Percentiles rank a stretch among this genome's conserved stretches.
Evolutionary conservation across 164 flowering plant genomes (phyloP).

Genomic region (Sextonia rubra): DNA sequence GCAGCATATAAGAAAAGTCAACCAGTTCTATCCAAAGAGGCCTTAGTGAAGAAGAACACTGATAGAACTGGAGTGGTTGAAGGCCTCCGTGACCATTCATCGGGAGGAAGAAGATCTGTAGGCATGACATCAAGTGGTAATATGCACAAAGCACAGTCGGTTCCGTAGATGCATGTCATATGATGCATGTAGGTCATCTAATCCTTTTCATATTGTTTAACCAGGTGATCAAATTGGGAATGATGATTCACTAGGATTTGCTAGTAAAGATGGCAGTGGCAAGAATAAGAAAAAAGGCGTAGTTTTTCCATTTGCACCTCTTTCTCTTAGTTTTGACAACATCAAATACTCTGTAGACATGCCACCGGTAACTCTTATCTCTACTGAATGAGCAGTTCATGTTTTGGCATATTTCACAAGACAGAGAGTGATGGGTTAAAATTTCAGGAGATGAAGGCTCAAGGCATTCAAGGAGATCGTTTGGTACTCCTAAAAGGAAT

Average conservation of each 20-base stretch:
- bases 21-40: no score
- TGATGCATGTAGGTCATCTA: no score
- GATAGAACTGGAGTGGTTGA: constrained; percentile 14
- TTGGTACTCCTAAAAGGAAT: no score
- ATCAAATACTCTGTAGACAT: no score
- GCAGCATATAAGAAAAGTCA: constrained; percentile 4
- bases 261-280: constrained; percentile 5
- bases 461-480: background rate
- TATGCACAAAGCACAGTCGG: background rate
- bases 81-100: constrained; percentile 9
- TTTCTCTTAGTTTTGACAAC: constrained; percentile 38
- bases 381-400: constrained; percentile 20
- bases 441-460: constrained; percentile 34
- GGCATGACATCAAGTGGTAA: constrained; percentile 4
- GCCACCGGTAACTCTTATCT: constrained; percentile 35
- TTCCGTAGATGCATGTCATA: no score
- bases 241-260: no score
- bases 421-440: no score
- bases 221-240: no score
- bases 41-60: constrained; percentile 2
- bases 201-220: no score
- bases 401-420: no score
- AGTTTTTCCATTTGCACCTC: constrained; percentile 51
- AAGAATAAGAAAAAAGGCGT: constrained; percentile 29
- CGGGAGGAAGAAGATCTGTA: constrained; percentile 9